Evolutionary conservation across 805 yeast genomes (phyloP).

Genomic region (Zygoascus tannicola): DNA sequence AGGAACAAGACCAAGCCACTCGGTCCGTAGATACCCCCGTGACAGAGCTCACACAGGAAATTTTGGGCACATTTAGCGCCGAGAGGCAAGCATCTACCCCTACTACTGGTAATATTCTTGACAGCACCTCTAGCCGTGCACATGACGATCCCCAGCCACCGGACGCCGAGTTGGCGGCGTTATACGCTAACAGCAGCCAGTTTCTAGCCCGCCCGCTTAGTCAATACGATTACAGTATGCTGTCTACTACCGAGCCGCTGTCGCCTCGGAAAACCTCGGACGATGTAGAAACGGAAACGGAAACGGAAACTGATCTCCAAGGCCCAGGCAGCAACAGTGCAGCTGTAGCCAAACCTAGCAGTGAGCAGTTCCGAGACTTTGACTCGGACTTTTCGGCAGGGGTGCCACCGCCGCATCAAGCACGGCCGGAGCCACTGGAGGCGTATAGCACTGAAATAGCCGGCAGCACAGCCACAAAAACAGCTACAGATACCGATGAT

Average conservation of each 20-base stretch:
- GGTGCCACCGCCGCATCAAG: neutral
- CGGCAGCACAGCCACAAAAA: neutral
- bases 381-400: conserved; percentile 9
- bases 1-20: neutral
- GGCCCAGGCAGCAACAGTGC: too few relatives aligned
- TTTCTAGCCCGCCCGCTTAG: conserved; percentile 24
- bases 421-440: neutral
- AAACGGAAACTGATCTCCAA: too few relatives aligned
- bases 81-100: neutral
- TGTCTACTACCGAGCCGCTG: conserved; percentile 19
- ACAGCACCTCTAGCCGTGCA: conserved; percentile 4
- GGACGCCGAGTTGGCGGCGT: conserved; percentile 26
- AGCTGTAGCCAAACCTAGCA: neutral
- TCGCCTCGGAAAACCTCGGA: conserved; percentile 3
- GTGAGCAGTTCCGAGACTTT: conserved; percentile 6
- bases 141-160: too few relatives aligned
- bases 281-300: neutral
- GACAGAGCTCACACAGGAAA: conserved; percentile 14
- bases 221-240: conserved; percentile 17
- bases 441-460: neutral
- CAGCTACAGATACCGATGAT: neutral
- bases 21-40: conserved; percentile 6
- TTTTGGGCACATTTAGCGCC: conserved; percentile 9
- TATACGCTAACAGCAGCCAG: conserved; percentile 24
- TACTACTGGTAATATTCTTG: neutral